Evolutionary conservation across 495 filamentous ascomycete species (phyloP).

Genomic region (Hypoxylon lienhwacheense): DNA sequence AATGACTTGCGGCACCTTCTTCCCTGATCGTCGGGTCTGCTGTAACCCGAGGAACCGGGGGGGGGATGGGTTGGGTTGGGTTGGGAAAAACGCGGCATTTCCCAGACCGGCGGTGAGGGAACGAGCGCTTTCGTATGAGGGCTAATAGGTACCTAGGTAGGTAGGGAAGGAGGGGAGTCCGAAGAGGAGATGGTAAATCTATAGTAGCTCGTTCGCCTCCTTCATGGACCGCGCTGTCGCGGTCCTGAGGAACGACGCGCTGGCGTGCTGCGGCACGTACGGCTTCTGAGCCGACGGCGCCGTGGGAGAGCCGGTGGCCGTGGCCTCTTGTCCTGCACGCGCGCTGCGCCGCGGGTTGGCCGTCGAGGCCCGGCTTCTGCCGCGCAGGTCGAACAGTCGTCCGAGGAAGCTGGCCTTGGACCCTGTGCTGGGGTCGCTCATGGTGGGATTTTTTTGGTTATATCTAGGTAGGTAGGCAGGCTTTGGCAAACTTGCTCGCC

Average conservation of each 20-base stretch:
- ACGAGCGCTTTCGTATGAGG: too few species aligned
- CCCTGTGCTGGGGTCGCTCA: background rate
- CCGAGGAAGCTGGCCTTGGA: background rate
- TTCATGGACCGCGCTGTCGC: conserved; percentile 44
- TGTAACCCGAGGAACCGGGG: too few species aligned
- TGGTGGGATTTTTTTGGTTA: too few species aligned
- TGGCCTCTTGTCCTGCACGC: background rate
- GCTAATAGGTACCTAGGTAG: too few species aligned
- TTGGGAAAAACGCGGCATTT: too few species aligned
- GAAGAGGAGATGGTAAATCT: background rate
- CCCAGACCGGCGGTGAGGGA: too few species aligned
- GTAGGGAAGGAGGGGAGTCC: too few species aligned
- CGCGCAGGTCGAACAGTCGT: background rate
- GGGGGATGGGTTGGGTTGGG: too few species aligned
- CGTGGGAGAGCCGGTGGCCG: background rate
- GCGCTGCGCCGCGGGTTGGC: background rate
- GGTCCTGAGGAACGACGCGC: conserved; percentile 45
- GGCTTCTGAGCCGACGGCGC: background rate
- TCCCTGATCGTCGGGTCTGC: too few species aligned
- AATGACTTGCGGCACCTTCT: too few species aligned
- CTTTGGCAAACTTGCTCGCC: too few species aligned
- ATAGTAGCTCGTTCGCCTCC: conserved; percentile 42
- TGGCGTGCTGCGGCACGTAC: conserved; percentile 47
- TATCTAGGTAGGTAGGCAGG: too few species aligned
- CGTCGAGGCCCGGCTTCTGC: background rate